Evolutionary conservation across 768 basidiomycete species (phyloP), one percentile per base, ranked within the genome.

Genomic region (Suillus americanus): DNA sequence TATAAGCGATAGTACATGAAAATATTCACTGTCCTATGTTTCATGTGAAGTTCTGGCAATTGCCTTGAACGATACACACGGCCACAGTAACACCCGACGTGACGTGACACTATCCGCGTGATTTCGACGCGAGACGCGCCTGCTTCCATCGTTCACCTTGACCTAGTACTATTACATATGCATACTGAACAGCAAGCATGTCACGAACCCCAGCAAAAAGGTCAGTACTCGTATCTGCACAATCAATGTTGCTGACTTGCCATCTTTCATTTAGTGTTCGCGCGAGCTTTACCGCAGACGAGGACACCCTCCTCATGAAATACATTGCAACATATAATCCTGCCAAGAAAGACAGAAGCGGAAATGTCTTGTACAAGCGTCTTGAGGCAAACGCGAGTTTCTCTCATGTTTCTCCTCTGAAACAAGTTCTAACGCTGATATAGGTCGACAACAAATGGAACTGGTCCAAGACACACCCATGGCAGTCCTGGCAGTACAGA

Each of bases 401-500:
- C 37, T 69, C 16, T n/a, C 28, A 1, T 30, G 30, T n/a, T 23
- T 38, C 50, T 18, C n/a, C 9, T 25, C 23, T 30, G 9, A 16
- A 48, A 38, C 62, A 61, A 35, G 13, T 59, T 46, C 64, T 56
- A 48, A 59, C 28, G 28, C 38, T 37, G 23, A 16, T 60, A n/a
- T 65, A 86, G 85, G 72, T 65, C 28, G 64, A 77, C 0, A 67
- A 69, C 0, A 74, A 71, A 65, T 89, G 86, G 85, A 73, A 78
- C 13, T 89, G 86, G 85, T 73, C 81, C n/a, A 65, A 57, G 20
- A 74, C 72, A 7, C 89, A 89, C 71, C 3, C 86, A 3, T 85
- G 80, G 84, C 79, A 79, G n/a, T 86, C 86, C 5, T 90, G 89
- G 89, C 82, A 86, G 28, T 81, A 85, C 54, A 79, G 82, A n/a